Conservation (phyloP, 2,329 filamentous ascomycete genomes). For the Dothiorella sarmentorum region DNA sequence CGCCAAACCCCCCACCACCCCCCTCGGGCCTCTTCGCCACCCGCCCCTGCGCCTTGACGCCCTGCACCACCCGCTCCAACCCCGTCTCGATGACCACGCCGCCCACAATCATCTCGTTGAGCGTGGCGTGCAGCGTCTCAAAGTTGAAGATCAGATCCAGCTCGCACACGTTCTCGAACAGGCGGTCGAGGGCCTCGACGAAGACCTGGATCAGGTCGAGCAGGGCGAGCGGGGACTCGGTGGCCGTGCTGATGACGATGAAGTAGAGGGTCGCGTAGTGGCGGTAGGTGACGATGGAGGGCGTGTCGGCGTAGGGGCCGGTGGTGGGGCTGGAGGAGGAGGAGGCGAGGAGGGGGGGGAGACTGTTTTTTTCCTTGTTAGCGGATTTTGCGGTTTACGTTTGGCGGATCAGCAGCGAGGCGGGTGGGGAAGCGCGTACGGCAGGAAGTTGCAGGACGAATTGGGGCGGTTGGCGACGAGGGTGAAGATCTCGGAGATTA, state of each 20-base stretch:
- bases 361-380: conserved; percentile 60
- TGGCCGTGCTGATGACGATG: conserved; percentile 94
- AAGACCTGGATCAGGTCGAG: conserved; percentile 98
- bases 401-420: not conserved
- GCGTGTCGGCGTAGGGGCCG: conserved; percentile 77
- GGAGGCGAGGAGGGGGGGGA: conserved; percentile 59
- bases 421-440: conserved; percentile 42
- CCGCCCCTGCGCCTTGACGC: conserved; percentile 70
- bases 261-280: conserved; percentile 98
- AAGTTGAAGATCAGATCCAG: conserved; percentile 99
- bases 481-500: conserved; percentile 95
- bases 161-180: conserved; percentile 99
- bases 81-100: conserved; percentile 93
- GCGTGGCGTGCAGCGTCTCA: conserved; percentile 86
- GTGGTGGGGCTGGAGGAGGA: conserved; percentile 33
- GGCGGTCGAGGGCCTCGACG: conserved; percentile 86
- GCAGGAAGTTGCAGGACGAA: conserved; percentile 97
- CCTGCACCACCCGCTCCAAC: conserved; percentile 80
- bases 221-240: conserved; percentile 89
- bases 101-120: conserved; percentile 92
- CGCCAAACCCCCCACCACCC: conserved; percentile 17
- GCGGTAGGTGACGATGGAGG: conserved; percentile 93
- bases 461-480: conserved; percentile 87
- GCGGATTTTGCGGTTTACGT: conserved; percentile 43
- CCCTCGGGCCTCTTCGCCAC: conserved; percentile 68